Percentiles rank a stretch among this genome's conserved stretches.
These are phyloP conservation scores for Phytopythium sindhum DNA, from an alignment of 352 stramenopile species.

Conservation along the genomic window DNA sequence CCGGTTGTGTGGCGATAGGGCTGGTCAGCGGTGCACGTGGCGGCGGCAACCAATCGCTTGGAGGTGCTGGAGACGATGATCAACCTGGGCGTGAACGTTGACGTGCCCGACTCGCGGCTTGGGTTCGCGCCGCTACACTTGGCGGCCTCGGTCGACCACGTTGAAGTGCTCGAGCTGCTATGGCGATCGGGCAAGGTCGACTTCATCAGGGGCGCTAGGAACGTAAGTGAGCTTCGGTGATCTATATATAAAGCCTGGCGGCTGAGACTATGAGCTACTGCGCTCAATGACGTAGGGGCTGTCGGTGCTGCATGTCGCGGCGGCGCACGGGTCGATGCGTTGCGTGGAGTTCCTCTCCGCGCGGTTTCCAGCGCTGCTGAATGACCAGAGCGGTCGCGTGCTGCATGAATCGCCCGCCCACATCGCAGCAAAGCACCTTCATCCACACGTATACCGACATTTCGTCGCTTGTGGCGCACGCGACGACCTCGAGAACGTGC, in stretches of 20 bases:
- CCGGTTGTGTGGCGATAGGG: slow-evolving; percentile 17
- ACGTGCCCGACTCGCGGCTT: slow-evolving; percentile 37
- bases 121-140: slow-evolving; percentile 61
- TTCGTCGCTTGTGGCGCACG: slow-evolving; percentile 28
- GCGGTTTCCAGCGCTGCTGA: slow-evolving; percentile 34
- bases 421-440: slow-evolving; percentile 51
- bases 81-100: slow-evolving; percentile 37
- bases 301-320: slow-evolving; percentile 55
- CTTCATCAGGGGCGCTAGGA: slow-evolving; percentile 42
- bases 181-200: slow-evolving; percentile 37
- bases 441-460: slow-evolving; percentile 40
- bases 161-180: slow-evolving; percentile 44
- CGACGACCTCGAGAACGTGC: slow-evolving; percentile 53
- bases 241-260: background rate
- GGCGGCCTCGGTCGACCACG: slow-evolving; percentile 48
- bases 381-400: slow-evolving; percentile 31
- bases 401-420: slow-evolving; percentile 53
- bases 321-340: slow-evolving; percentile 33
- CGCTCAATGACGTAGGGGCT: slow-evolving; percentile 27
- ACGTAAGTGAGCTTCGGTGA: slow-evolving; percentile 20
- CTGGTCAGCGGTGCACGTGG: slow-evolving; percentile 59
- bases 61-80: slow-evolving; percentile 44
- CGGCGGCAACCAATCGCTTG: slow-evolving; percentile 50
- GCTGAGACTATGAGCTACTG: background rate
- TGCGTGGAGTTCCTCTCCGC: slow-evolving; percentile 46